Percentiles rank a stretch among this genome's conserved stretches.
phyloP scores from a whole-genome alignment of 2,329 filamentous ascomycete species.

The Parastagonospora nodorum region DNA sequence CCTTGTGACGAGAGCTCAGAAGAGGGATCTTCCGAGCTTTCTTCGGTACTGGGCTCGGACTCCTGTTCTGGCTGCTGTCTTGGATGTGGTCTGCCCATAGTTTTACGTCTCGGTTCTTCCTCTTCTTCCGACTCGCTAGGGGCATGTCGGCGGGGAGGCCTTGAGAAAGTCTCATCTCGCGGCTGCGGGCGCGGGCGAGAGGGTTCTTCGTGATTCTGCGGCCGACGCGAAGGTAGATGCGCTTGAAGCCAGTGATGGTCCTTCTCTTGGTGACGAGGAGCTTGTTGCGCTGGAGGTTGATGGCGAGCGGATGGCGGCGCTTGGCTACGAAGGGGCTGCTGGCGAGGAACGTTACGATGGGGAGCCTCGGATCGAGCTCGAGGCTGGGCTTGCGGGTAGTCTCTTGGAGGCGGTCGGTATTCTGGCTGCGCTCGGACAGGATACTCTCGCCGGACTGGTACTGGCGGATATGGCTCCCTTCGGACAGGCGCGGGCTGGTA shows the following conservation, averaged over 20 bases:
- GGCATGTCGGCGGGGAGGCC: constrained; percentile 12
- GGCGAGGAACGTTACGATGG: constrained; percentile 14
- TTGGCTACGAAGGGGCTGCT: constrained; percentile 17
- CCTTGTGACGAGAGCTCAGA: constrained; percentile 3
- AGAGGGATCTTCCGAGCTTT: constrained; percentile 9
- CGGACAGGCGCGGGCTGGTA: constrained; percentile 3
- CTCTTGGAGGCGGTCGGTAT: background rate
- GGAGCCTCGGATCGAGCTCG: constrained; percentile 6
- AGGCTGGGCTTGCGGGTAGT: constrained; percentile 3
- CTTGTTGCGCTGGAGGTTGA: constrained; percentile 23
- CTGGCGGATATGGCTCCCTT: background rate
- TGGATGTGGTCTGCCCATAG: background rate
- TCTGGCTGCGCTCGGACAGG: background rate
- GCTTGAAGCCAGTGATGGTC: constrained; percentile 13
- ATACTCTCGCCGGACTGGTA: background rate
- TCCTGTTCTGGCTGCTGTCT: background rate
- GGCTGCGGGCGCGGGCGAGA: constrained; percentile 12
- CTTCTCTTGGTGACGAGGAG: constrained; percentile 21
- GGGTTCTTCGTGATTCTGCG: constrained; percentile 19
- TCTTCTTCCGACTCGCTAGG: constrained; percentile 1
- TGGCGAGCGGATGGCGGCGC: constrained; percentile 18
- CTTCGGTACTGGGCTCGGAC: background rate
- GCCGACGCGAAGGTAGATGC: constrained; percentile 20
- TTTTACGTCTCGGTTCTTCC: background rate
- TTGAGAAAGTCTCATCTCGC: constrained; percentile 14